These are phyloP conservation scores for Pythium plurisporium DNA, from an alignment of 352 stramenopile genomes.

Conservation along the genomic window DNA sequence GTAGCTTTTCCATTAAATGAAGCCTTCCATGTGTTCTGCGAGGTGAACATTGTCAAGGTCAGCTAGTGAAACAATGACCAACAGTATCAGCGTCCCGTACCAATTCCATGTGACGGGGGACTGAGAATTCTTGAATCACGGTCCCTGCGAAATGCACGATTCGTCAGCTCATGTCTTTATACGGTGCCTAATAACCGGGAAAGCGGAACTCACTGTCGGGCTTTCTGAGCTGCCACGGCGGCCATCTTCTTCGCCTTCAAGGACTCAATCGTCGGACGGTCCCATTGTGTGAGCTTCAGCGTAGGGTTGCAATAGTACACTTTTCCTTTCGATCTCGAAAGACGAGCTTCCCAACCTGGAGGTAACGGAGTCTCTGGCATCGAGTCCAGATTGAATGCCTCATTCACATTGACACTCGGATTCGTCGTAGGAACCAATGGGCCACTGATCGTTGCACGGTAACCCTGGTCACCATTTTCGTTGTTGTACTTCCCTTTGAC, in stretches of 20 bases:
- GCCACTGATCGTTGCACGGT: constrained; percentile 13
- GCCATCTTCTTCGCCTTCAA: constrained; percentile 58
- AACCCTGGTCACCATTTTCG: constrained; percentile 26
- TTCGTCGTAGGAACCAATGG: constrained; percentile 10
- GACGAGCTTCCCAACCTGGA: constrained; percentile 68
- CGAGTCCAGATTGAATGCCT: constrained; percentile 68
- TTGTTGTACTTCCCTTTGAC: constrained; percentile 84
- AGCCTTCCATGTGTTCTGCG: constrained; percentile 57
- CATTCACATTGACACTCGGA: constrained; percentile 21
- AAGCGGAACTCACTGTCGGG: constrained; percentile 30
- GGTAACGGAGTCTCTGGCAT: constrained; percentile 54
- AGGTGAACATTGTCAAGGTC: no score
- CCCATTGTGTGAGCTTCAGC: constrained; percentile 76
- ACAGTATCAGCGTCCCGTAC: constrained; percentile 5
- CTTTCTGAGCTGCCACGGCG: constrained; percentile 36
- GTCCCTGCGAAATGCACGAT: constrained; percentile 3
- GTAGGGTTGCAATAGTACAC: constrained; percentile 83
- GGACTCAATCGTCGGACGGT: constrained; percentile 65
- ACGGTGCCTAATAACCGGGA: no score
- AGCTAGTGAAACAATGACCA: no score
- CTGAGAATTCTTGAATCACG: constrained; percentile 22
- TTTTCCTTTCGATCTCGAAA: constrained; percentile 83
- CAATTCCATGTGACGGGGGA: constrained; percentile 21
- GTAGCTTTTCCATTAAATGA: no score
- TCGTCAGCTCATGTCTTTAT: no score